These are phyloP conservation scores for Diversispora eburnea DNA, from an alignment of 192 early-diverging fungal species.

Conservation along the genomic window DNA sequence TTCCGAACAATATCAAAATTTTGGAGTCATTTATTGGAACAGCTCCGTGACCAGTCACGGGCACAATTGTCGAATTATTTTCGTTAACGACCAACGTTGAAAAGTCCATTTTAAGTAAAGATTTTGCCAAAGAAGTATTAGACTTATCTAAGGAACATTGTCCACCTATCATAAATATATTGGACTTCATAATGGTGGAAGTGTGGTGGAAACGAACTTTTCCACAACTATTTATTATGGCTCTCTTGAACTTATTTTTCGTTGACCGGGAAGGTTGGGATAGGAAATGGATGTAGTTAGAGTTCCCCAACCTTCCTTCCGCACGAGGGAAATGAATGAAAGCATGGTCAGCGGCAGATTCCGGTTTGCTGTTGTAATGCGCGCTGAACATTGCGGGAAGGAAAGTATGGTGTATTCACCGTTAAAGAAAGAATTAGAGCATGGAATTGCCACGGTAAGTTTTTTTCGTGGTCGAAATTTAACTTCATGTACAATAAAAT, in stretches of 20 bases:
- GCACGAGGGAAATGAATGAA: constrained; percentile 3
- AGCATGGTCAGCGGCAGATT: constrained; percentile 24
- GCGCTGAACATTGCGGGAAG: constrained; percentile 21
- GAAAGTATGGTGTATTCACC: constrained; percentile 22
- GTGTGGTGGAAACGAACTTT: neutral
- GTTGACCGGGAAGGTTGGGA: constrained; percentile 21
- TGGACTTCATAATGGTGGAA: neutral
- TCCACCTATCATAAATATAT: constrained; percentile 9
- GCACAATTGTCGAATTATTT: constrained; percentile 2
- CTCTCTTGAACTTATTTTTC: neutral
- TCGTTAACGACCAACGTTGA: constrained; percentile 14
- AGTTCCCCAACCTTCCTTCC: constrained; percentile 7
- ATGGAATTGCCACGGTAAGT: neutral
- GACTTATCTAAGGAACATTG: neutral
- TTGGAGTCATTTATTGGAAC: constrained; percentile 11
- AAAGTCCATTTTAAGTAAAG: neutral
- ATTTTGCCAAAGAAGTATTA: neutral
- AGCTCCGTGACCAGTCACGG: constrained; percentile 24
- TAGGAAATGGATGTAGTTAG: neutral
- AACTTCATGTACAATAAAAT: constrained; percentile 1
- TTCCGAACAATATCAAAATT: constrained; percentile 18
- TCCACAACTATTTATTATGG: neutral
- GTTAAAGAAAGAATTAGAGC: constrained; percentile 7
- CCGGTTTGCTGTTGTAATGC: neutral
- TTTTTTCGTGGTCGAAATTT: constrained; percentile 1